Percentiles rank a stretch among this genome's conserved stretches.
Conservation (phyloP, 768 basidiomycete genomes). For the Tylopilus vinaceipallidus region DNA sequence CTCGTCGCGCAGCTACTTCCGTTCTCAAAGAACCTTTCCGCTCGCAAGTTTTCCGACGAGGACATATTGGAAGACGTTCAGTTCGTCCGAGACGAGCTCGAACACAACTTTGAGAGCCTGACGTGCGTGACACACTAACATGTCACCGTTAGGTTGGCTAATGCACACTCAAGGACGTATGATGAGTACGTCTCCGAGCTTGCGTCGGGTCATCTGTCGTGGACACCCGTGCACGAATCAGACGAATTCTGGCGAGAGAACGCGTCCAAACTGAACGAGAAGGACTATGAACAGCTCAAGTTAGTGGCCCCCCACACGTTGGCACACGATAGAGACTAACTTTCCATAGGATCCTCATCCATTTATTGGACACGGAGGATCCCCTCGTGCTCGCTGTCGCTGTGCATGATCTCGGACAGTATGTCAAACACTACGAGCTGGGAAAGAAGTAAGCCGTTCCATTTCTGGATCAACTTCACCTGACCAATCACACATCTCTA, state of each 20-base stretch:
- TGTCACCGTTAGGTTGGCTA: background rate
- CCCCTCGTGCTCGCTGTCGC: slow-evolving; percentile 86
- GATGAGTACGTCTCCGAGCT: slow-evolving; percentile 95
- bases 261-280: slow-evolving; percentile 80
- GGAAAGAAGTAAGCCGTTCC: slow-evolving; percentile 76
- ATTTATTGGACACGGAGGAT: slow-evolving; percentile 65
- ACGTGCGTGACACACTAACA: slow-evolving; percentile 54
- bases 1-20: slow-evolving; percentile 83
- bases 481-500: slow-evolving; percentile 28
- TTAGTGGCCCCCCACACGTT: slow-evolving; percentile 31
- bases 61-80: slow-evolving; percentile 91
- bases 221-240: slow-evolving; percentile 95
- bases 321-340: background rate
- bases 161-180: slow-evolving; percentile 63
- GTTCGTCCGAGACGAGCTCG: slow-evolving; percentile 85
- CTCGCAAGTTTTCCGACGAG: slow-evolving; percentile 92
- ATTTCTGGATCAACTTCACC: background rate
- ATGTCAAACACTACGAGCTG: slow-evolving; percentile 86
- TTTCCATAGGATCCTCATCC: slow-evolving; percentile 62
- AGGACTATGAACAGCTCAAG: slow-evolving; percentile 83
- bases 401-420: slow-evolving; percentile 90
- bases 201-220: slow-evolving; percentile 84
- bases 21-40: slow-evolving; percentile 78
- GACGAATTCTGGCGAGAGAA: slow-evolving; percentile 99
- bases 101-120: slow-evolving; percentile 79